Percentiles rank a stretch among this genome's conserved stretches.
Conservation (phyloP, 2,329 filamentous ascomycete genomes). For the Chaetomium sp. region DNA sequence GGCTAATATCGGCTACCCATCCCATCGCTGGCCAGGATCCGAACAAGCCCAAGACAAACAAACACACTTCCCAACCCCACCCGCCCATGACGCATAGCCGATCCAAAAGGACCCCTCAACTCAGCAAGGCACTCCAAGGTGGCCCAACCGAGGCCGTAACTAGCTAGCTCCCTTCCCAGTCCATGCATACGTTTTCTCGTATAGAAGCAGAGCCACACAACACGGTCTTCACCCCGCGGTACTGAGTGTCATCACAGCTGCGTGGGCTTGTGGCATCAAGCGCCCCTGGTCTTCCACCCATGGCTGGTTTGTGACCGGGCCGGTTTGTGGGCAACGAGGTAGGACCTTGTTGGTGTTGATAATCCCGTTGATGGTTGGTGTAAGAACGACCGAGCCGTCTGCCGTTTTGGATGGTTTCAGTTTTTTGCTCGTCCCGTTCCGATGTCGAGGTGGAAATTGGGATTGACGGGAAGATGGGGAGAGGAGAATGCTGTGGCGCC, state of each 20-base stretch:
- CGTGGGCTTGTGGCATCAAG: no score
- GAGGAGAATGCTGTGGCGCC: neutral
- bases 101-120: no score
- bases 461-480: neutral
- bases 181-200: no score
- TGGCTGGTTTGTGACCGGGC: no score
- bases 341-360: neutral
- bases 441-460: neutral
- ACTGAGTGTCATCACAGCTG: no score
- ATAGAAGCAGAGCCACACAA: no score
- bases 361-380: neutral
- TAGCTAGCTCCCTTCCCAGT: no score
- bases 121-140: no score
- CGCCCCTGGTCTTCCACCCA: no score
- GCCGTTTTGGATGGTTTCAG: neutral
- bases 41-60: neutral
- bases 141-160: no score
- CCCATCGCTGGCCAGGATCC: neutral
- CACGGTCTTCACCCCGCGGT: neutral
- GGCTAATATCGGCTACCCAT: neutral
- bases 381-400: neutral
- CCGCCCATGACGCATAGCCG: neutral
- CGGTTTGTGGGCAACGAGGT: no score
- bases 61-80: neutral
- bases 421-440: neutral